Evolutionary conservation across 1,284 basidiomycete genomes (phyloP), one percentile per base, ranked within the genome.

Genomic region (Ceratobasidium sp.): DNA sequence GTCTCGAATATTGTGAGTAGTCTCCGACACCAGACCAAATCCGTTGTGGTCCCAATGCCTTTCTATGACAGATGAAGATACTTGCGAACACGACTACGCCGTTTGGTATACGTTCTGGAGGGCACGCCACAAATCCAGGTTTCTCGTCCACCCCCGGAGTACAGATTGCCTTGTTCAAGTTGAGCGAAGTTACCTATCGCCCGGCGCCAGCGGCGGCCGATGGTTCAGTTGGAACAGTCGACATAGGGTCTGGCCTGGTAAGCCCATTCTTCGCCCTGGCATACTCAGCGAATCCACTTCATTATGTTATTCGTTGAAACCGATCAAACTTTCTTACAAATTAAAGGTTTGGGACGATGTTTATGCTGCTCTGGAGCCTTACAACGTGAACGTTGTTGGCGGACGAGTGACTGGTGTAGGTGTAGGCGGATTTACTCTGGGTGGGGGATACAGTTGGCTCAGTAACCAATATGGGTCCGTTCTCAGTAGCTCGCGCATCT

Each of bases 61-160:
- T 47, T 5, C 23, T 35, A 18, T 8, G 5, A 23, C 23, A 69
- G 66, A 35, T 69, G 1, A 47, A 43, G 11, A 69, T 69, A 14
- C 28, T 69, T 32, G 52, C 66, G 38, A 49, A 55, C 30, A 46
- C 66, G 8, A 57, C 66, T 8, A 69, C 66, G 2, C 66, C 66
- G 3, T 69, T 69, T 30, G 66, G 52, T 23, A 38, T 69, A 26
- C 66, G 66, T 46, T 55, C 57, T 71, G 85, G 84, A 1, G 88
- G 88, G 0, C 87, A 88, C 75, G 76, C 84, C 0, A 75, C 81
- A 4, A 88, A 87, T 74, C 83, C 82, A 0, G 84, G 83, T 0
- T 87, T 87, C 74, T 84, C 87, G 1, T 88, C 87, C 0, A 88
- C 88, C 1, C 76, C 77, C 0, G 88, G 87, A 5, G 83, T 90